A percentile compares a stretch with the other conserved stretches of the same genome.
Conservation (phyloP, 306 rosid species). For the Macrotyloma uniflorum region DNA sequence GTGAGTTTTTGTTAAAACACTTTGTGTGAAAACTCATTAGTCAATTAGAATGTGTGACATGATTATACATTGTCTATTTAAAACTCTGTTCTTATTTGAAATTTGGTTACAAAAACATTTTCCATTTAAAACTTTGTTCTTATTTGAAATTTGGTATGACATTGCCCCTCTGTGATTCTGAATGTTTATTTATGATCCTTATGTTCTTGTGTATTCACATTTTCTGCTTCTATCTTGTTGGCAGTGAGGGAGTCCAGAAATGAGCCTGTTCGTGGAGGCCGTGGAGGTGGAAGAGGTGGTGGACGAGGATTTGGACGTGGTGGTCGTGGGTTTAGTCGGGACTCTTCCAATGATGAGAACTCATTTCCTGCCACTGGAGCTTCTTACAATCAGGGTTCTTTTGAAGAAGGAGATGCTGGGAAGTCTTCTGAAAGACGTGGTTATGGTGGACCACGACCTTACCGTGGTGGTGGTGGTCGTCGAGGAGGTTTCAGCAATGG, state of each 20-base stretch:
- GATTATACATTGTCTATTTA: neutral
- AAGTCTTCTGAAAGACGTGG: constrained; percentile 63
- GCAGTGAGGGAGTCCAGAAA: constrained; percentile 79
- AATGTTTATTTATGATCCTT: neutral
- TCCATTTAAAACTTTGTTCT: neutral
- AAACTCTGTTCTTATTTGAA: too few species aligned
- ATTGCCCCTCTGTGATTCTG: neutral
- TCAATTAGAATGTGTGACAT: neutral
- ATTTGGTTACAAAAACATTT: too few species aligned
- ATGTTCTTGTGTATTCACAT: neutral
- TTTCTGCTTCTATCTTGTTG: neutral
- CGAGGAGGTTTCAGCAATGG: constrained; percentile 83
- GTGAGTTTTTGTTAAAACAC: neutral
- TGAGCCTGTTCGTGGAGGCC: constrained; percentile 75
- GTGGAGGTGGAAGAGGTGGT: constrained; percentile 72
- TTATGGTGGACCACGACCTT: constrained; percentile 72
- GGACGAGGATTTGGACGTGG: constrained; percentile 61
- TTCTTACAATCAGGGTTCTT: constrained; percentile 52
- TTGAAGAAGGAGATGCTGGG: constrained; percentile 70
- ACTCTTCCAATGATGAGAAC: constrained; percentile 53
- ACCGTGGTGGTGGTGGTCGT: constrained; percentile 70
- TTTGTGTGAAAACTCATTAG: neutral
- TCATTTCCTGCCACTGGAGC: constrained; percentile 45
- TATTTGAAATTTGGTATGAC: neutral
- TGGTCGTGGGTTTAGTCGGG: constrained; percentile 50